Evolutionary conservation across 768 basidiomycete species (phyloP).

Genomic region (Lentinula detonsa): DNA sequence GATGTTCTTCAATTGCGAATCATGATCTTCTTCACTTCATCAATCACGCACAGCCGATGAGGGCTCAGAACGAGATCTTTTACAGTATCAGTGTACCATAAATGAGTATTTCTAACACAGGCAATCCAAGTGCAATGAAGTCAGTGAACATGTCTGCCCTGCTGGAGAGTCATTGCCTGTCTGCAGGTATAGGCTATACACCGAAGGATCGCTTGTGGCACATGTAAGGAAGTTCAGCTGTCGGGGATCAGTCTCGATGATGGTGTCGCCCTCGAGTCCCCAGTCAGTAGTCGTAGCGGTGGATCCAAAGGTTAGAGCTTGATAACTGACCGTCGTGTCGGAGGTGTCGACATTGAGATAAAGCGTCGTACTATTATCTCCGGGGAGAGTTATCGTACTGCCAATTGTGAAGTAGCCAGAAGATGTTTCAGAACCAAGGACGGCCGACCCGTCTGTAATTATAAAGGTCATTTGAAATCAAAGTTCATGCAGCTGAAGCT

Average conservation of each 20-base stretch:
- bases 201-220: conserved; percentile 29
- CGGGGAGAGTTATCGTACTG: conserved; percentile 35
- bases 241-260: conserved; percentile 45
- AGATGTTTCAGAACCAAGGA: conserved; percentile 46
- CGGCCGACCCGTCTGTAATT: conserved; percentile 35
- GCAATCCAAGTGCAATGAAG: conserved; percentile 39
- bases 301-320: conserved; percentile 36
- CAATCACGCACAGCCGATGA: too few relatives aligned
- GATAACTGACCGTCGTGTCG: conserved; percentile 39
- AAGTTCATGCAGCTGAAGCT: not conserved
- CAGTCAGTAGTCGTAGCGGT: conserved; percentile 47
- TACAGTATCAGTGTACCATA: too few relatives aligned
- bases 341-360: conserved; percentile 42
- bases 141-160: conserved; percentile 28
- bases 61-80: too few relatives aligned
- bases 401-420: conserved; percentile 46
- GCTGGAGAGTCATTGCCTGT: conserved; percentile 42
- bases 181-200: conserved; percentile 46
- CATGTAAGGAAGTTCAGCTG: conserved; percentile 54
- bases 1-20: too few relatives aligned
- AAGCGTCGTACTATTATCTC: conserved; percentile 27
- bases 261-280: conserved; percentile 55
- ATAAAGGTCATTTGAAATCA: not conserved
- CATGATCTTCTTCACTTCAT: too few relatives aligned
- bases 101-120: conserved; percentile 23